Evolutionary conservation across 2,329 filamentous ascomycete species (phyloP), one percentile per base, ranked within the genome.

Genomic region (Epichloe uncinata): DNA sequence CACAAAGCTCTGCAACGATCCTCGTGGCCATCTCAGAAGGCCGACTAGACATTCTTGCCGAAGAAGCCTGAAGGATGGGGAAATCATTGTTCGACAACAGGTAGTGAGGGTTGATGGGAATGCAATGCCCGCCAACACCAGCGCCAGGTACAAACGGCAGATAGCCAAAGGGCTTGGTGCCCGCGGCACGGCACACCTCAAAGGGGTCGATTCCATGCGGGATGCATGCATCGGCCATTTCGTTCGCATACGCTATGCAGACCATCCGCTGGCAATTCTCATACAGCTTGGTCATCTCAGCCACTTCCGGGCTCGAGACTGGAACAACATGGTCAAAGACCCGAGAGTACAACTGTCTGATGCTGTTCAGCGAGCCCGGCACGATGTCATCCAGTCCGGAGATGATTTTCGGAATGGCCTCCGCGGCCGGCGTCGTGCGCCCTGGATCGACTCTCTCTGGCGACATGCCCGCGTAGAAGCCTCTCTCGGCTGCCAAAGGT

Each of bases 261-360:
- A 78, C 63, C 70, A 76, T 77, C 2, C 75, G 67, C 57, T 78
- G 73, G 56, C 75, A 79, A 57, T 78, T 79, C 52, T 78, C 75
- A 56, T 77, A 79, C 12, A 79, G 62, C 61, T 79, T 79, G 53
- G 70, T 74, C 73, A 78, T 77, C 59, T 78, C 75, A 1, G 75
- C 75, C 1, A 77, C 73, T 55, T 79, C 75, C 1, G 75, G 74
- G 33, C 60, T 62, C 11, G 72, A 73, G 33, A 78, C 74, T 0
- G 70, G 66, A 6, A 77, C 64, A 5, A 78, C 63, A 0, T 61
- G 58, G 46, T 74, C 64, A 53, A 77, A 78, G 1, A 69, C 71
- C n/a, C 60, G 57, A 2, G 63, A 62, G 57, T 78, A 78, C 4
- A 78, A 58, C 6, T 59, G 55, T 6, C 58, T 52, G 48, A 78